Percentiles rank a stretch among this genome's conserved stretches.
Evolutionary conservation across 2,329 filamentous ascomycete species (phyloP).

Genomic region (Fusarium xyrophilum): DNA sequence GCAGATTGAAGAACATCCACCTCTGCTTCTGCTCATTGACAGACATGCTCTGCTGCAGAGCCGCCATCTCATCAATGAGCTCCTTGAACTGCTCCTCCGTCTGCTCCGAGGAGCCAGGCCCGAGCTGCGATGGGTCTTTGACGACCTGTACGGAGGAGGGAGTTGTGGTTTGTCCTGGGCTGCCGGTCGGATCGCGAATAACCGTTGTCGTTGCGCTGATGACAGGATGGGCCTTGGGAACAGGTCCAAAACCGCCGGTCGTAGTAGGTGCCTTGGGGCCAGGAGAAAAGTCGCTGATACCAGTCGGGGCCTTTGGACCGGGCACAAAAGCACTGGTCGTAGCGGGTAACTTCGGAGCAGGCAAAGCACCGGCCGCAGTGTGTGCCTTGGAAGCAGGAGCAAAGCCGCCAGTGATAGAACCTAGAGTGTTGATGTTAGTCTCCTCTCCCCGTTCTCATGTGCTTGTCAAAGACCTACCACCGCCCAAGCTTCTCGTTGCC

Average conservation of each 20-base stretch:
- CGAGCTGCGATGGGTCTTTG: not conserved
- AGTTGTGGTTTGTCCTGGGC: not conserved
- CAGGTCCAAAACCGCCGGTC: not conserved
- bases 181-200: not conserved
- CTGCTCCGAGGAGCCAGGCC: not conserved
- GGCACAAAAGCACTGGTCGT: too few species aligned
- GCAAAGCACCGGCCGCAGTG: not conserved
- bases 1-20: not conserved
- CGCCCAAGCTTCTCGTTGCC: not conserved
- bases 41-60: not conserved
- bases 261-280: not conserved
- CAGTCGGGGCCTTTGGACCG: not conserved
- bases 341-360: too few species aligned
- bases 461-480: accelerated
- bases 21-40: not conserved
- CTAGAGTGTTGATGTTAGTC: not conserved
- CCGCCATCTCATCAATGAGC: not conserved
- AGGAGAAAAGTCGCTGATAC: not conserved
- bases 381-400: accelerated
- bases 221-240: not conserved
- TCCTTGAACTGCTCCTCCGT: not conserved
- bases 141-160: not conserved
- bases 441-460: not conserved
- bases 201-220: not conserved
- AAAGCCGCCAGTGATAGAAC: not conserved